Evolutionary conservation across 1,284 basidiomycete species (phyloP), one percentile per base, ranked within the genome.

Genomic region (Cutaneotrichosporon mucoides): DNA sequence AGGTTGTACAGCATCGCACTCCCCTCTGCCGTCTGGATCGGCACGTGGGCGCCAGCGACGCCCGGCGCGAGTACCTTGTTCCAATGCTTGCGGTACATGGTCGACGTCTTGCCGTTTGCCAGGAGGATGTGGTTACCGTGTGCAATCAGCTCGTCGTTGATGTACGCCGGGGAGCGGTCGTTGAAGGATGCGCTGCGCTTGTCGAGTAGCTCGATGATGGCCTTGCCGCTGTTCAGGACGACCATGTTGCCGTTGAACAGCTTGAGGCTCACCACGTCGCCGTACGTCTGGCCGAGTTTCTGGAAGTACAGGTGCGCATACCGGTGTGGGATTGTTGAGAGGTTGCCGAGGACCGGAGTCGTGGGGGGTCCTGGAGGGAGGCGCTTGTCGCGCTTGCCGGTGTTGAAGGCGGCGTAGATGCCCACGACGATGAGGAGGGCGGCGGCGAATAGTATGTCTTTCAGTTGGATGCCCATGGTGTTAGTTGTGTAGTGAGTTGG

Each of bases 231-330:
- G 42, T 57, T 57, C 6, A 57, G 56, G 6, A 57, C 56, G 34
- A 57, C 56, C 56, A 57, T 53, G 56, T 57, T 57, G 50, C 38
- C 38, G 50, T 34, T 38, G 34, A 57, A 57, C 33, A 57, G 38
- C 56, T 57, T 57, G 50, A 53, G 45, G 10, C 50, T 47, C 36
- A 53, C 11, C 6, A 57, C 51, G 24, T 57, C 56, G 37, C 56
- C 56, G 33, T 57, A 57, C 38, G n/a, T 13, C 38, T 57, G 53
- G 7, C 36, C 44, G 15, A 53, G 44, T 13, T 52, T 7, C 4
- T 41, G 10, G 37, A 57, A 57, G 44, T 57, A 57, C 16, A 57
- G 50, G 43, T 57, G 56, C 0, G 56, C 56, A 13, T 57, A 57
- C 34, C 56, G 56, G 6, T 50, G 56, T 8, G 50, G 56, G 36